Base-by-base conservation (phyloP, 2,329 filamentous ascomycete genomes). In the Diaporthe ilicicola region DNA sequence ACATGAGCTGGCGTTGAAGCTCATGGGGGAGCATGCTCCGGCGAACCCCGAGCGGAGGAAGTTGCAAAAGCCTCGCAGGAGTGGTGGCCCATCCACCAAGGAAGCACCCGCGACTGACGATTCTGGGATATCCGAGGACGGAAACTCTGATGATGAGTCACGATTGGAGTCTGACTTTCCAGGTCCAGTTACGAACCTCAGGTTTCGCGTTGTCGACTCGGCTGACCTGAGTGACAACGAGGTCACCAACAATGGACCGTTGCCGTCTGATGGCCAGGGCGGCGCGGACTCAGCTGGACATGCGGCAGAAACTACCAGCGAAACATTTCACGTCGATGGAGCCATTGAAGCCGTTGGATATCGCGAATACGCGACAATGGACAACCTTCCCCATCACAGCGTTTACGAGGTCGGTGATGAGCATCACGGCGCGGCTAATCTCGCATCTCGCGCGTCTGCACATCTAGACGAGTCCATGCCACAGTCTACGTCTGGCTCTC, bases 1-100 rank as follows among this genome's bases (percentile, higher is more conserved):
- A n/a, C 70, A 71, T n/a, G 65, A 71, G 66, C 51, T 69, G n/a
- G 70, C 70, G 10, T 27, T 71, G 56, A 69, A 69, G 34, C 39
- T 71, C 50, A 71, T 71, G 70, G 70, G 70, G 27, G 66, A 65
- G 44, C 70, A 71, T 42, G 70, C 70, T 32, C 66, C 70, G 8
- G 51, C 32, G 2, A 70, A 70, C 6, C 66, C 67, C 2, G 67
- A 71, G 39, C 56, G 70, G 12, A 61, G 70, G 19, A 71, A 69
- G 51, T 32, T 71, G 15, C 70, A 71, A 19, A 64, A 17, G n/a
- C 56, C 62, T 42, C 64, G 64, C 22, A 55, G 54, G 39, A 44
- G 17, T 0, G 48, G 59, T 6, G 53, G 53, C 3, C 53, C 66
- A 7, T 39, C 22, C 10, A 34, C 12, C 17, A 42, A 19, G 9